Base-by-base conservation (phyloP, 2,329 filamentous ascomycete species). In the Xylaria multiplex region DNA sequence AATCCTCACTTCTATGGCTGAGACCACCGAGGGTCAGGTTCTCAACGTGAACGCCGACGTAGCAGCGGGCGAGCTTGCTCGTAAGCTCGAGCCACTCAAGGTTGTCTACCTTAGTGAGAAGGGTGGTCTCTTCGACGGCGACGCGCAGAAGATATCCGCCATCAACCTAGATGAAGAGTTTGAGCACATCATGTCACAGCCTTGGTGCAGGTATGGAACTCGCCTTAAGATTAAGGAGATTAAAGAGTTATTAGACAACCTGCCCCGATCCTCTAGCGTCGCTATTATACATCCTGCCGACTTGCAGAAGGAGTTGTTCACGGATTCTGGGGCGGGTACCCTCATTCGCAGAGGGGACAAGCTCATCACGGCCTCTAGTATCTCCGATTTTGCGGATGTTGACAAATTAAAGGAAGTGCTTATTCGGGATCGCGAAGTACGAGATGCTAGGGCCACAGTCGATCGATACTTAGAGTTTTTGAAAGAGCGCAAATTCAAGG, bases 91-190 rank as follows among this genome's bases (percentile, higher is more conserved):
- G 80, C 96, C 96, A 30, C 83, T 98, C 75, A 99, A 99, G 88
- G 95, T 98, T 68, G 94, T 99, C 66, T 99, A 97, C 79, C 86
- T 98, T n/a, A 96, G 93, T 5, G 96, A 99, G 83, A 98, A 98
- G 86, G 96, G 96, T 56, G 96, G 95, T 7, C 83, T 99, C 40
- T 97, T 97, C 81, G 93, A 98, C 77, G 94, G 93, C 66, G 92
- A 97, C 70, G 91, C 91, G 65, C 91, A 95, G 83, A 97, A 97
- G 83, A 98, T 98, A 76, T 97, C 95, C 6, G 92, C 91, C 66
- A 98, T 98, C 81, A 98, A 98, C 82, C 85, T 99, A 64, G 96
- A 99, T 77, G 94, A 97, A 81, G 96, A 99, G 81, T 98, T 92
- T 75, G 93, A 97, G 65, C 86, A 92, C 76, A 86, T 97, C 75